Evolutionary conservation across 306 rosid genomes (phyloP), one percentile per base, ranked within the genome.

Genomic region (Corylus americana): DNA sequence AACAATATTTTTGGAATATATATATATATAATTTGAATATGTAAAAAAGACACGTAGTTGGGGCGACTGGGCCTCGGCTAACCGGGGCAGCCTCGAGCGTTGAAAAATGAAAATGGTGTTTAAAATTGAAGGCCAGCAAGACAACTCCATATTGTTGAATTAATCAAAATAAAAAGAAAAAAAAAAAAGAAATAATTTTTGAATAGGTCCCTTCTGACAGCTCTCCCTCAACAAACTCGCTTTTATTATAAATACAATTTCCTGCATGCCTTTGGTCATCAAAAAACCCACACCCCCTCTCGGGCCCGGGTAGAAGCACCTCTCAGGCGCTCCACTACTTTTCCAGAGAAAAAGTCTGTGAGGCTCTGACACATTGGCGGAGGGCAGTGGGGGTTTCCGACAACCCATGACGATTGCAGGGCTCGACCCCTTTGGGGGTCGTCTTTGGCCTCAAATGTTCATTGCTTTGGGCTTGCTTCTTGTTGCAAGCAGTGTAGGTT

Each of bases 361-460:
- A 81, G 81, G 69, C 49, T 37, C 78, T 17, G 53, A 71, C 47
- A 80, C 85, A 84, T 89, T 85, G 86, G 86, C 75, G 67, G 18
- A 74, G 67, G 79, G 54, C 0, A 62, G 13, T 61, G 45, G 12
- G 75, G 45, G 62, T 76, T 77, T 64, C 80, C 37, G 68, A 39
- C 44, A 48, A 63, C 77, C 77, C 76, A 94, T 92, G 98, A 87
- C 67, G 86, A 80, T 55, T 59, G 44, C 77, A 86, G 89, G 91
- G 77, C 88, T 89, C 72, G 89, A 74, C 94, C 93, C 94, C 87
- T 5, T 4, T 7, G 31, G 89, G 94, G 98, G 98, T 85, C 95
- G 87, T 59, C 85, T 75, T 58, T 78, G 84, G 93, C 91, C 91
- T 1, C 90, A 83, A 61, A 74, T 91, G 92, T 91, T 90, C 66